phyloP scores from a whole-genome alignment of 768 basidiomycete species.

The Leccinellum albellum region DNA sequence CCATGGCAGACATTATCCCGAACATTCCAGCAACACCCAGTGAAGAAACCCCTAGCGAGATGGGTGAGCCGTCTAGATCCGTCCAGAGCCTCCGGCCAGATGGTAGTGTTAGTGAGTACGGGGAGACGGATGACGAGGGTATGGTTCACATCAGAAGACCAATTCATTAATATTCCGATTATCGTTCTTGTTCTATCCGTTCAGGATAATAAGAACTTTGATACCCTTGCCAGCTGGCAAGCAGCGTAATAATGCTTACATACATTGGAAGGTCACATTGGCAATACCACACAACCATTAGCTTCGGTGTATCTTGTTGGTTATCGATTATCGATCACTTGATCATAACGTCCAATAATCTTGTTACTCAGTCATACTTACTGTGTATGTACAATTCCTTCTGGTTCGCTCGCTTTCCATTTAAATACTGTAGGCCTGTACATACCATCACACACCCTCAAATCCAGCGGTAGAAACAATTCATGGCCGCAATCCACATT shows the following conservation, averaged over 20 bases:
- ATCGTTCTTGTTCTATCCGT: slow-evolving; percentile 1
- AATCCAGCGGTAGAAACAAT: not conserved
- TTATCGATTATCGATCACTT: slow-evolving; percentile 4
- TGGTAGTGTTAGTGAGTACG: slow-evolving; percentile 64
- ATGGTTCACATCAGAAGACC: slow-evolving; percentile 76
- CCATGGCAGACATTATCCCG: slow-evolving; percentile 27
- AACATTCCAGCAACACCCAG: slow-evolving; percentile 22
- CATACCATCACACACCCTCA: not conserved
- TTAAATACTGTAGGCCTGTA: not conserved
- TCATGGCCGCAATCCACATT: not conserved
- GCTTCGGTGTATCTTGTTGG: not conserved
- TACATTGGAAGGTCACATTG: slow-evolving; percentile 8
- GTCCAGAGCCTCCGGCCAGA: slow-evolving; percentile 37
- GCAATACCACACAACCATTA: slow-evolving; percentile 4
- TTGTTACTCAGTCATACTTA: not conserved
- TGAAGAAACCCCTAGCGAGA: slow-evolving; percentile 27
- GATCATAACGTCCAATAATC: no score
- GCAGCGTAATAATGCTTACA: slow-evolving; percentile 15
- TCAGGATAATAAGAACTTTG: slow-evolving; percentile 5
- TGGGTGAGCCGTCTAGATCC: slow-evolving; percentile 25
- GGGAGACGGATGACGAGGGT: slow-evolving; percentile 83
- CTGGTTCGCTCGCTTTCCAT: not conserved
- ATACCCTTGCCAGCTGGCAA: slow-evolving; percentile 23
- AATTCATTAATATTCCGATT: slow-evolving; percentile 13
- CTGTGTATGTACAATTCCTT: not conserved